Evolutionary conservation across 208 protist species (phyloP), one percentile per base, ranked within the genome.

Genomic region (Naegleria gruberi): DNA sequence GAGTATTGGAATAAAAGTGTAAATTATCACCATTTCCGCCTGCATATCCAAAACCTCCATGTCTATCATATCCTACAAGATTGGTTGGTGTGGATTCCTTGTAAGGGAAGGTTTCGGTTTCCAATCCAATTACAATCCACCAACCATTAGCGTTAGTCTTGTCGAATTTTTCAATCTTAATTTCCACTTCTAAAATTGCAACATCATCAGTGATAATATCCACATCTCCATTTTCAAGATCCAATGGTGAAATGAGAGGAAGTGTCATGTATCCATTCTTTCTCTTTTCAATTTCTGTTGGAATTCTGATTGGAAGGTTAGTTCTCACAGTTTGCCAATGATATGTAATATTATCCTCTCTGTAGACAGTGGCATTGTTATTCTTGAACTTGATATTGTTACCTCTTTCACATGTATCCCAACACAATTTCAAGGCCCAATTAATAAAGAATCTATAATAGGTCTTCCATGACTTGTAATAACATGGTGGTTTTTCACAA

Each of bases 281-380:
- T 37, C n/a, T 15, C 37, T 87, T 55, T 55, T 77, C 65, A 7
- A 37, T 4, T 77, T 87, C 83, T 15, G 83, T 55, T 55, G 83
- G 83, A 41, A 87, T 87, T 30, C 41, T 15, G 12, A 87, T 87
- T 30, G 83, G 83, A 4, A 34, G 6, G 7, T 30, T 87, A 1
- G 83, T 55, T 87, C 83, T 45, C 23, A 87, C 43, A 26, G 83
- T 87, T 55, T 87, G 83, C 83, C 83, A 87, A 55, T 87, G 83
- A 87, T 87, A 87, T 4, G 83, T 87, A 55, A 87, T 87, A 19
- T 87, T 87, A 19, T 87, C 83, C 4, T 87, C 83, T 55, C 83
- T 46, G 30, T 46, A 87, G 5, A 87, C 19, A 10, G 83, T 87
- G 8, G 44, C 43, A 55, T 87, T 87, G 5, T 87, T 45, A 34